These are phyloP conservation scores for Trichosporon coremiiforme DNA, from an alignment of 1,284 basidiomycete genomes.

Conservation along the genomic window DNA sequence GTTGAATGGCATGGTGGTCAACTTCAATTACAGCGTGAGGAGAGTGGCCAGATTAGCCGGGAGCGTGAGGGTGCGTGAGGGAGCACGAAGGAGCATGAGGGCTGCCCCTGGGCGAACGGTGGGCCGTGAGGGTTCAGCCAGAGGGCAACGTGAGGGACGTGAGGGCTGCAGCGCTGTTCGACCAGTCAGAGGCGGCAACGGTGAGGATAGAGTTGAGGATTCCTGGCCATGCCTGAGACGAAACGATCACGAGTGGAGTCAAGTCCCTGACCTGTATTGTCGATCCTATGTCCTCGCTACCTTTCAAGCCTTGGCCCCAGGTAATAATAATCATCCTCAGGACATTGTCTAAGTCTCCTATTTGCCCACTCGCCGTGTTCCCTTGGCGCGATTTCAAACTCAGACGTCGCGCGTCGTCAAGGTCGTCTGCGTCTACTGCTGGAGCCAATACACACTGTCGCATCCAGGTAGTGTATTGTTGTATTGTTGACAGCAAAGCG, in stretches of 20 bases:
- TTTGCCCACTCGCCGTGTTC: not conserved
- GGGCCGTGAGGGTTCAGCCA: not conserved
- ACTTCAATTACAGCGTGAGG: not conserved
- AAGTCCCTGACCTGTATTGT: not conserved
- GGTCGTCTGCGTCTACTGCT: not conserved
- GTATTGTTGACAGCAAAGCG: not conserved
- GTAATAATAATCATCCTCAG: constrained; percentile 7
- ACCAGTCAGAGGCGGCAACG: not conserved
- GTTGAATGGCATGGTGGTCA: too few species aligned
- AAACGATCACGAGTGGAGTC: constrained; percentile 9
- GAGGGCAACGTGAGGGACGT: not conserved
- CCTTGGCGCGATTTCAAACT: constrained; percentile 1
- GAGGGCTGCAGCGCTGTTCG: not conserved
- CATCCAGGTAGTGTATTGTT: not conserved
- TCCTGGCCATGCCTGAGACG: constrained; percentile 5
- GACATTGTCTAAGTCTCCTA: not conserved
- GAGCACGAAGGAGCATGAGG: not conserved
- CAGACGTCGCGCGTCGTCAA: not conserved
- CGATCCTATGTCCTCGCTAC: not conserved
- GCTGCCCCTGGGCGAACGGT: not conserved
- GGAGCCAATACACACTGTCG: not conserved
- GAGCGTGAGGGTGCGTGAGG: not conserved
- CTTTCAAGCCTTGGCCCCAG: not conserved
- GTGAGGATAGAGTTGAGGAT: constrained; percentile 1
- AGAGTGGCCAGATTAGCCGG: not conserved